These are phyloP conservation scores for Syzygium oleosum DNA, from an alignment of 345 rosid genomes.

Conservation along the genomic window DNA sequence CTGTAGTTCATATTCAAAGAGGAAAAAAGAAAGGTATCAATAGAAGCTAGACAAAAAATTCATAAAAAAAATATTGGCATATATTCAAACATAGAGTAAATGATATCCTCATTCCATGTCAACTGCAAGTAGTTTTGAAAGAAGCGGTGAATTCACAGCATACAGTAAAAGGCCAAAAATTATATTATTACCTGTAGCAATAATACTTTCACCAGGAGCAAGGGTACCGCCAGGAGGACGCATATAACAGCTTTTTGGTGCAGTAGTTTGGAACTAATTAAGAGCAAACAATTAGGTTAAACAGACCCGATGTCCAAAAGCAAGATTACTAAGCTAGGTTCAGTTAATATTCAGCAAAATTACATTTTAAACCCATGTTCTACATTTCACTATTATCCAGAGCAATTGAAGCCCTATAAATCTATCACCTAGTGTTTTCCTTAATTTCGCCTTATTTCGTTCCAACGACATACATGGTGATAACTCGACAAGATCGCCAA, in stretches of 20 bases:
- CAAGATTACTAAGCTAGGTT: neutral
- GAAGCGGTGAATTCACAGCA: neutral
- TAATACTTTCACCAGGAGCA: slow-evolving; percentile 82
- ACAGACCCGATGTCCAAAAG: neutral
- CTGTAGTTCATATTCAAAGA: slow-evolving; percentile 20
- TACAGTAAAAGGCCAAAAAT: neutral
- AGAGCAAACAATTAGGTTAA: neutral
- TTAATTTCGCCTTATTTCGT: neutral
- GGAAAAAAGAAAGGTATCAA: neutral
- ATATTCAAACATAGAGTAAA: neutral
- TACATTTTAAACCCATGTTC: neutral
- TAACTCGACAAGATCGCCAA: neutral
- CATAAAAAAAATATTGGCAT: neutral
- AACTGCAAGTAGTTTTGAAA: neutral
- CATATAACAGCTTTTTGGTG: slow-evolving; percentile 97
- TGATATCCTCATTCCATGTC: neutral
- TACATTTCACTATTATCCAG: neutral
- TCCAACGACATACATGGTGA: neutral
- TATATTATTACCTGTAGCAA: slow-evolving; percentile 63
- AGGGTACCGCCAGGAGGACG: slow-evolving; percentile 95
- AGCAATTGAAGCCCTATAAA: neutral
- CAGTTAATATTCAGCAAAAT: neutral
- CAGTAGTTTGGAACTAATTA: slow-evolving; percentile 90
- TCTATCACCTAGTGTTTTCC: neutral
- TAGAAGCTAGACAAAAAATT: neutral